Evolutionary conservation across 306 rosid genomes (phyloP), one percentile per base, ranked within the genome.

Genomic region (Begonia peltatifolia): DNA sequence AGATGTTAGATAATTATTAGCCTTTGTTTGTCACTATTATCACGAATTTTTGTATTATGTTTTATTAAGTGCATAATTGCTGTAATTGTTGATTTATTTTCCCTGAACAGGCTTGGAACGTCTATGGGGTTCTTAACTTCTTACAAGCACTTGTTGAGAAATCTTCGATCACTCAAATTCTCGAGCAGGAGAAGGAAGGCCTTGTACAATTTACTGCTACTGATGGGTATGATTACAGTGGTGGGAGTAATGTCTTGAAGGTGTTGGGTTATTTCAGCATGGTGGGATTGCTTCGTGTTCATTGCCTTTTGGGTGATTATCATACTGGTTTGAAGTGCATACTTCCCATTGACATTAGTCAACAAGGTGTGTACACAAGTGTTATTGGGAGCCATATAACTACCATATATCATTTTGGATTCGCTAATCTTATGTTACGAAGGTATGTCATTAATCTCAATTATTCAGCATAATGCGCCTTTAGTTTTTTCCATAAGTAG

Each of bases 221-320:
- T 7, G 99, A 92, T 79, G 99, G 99, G 13, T 92, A 92, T 66
- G 94, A 83, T 67, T 83, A 92, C 56, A 72, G 58, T 44, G 93
- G 96, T 11, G 99, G 96, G 30, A 92, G 99, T 64, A 92, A 92
- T 63, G 99, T 92, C 15, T 63, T 92, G 78, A 92, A 92, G 87
- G 96, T 92, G n/a, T 64, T 92, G 75, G 99, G 96, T 25, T 92
- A 92, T 68, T 92, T 92, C 67, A 81, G 99, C 62, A 86, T 83
- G 99, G 94, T 92, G 58, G 99, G 96, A 6, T 74, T 92, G 74
- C 84, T 92, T 14, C 74, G 94, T 60, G 94, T 90, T 51, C 95
- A 86, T 68, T 92, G 99, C 67, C 84, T 92, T 14, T 71, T 92
- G 61, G 99, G 96, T n/a, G 99, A 92, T 79, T 92, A 92, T 77